These are phyloP conservation scores for Viola odorata DNA, from an alignment of 345 rosid species.

Conservation along the genomic window DNA sequence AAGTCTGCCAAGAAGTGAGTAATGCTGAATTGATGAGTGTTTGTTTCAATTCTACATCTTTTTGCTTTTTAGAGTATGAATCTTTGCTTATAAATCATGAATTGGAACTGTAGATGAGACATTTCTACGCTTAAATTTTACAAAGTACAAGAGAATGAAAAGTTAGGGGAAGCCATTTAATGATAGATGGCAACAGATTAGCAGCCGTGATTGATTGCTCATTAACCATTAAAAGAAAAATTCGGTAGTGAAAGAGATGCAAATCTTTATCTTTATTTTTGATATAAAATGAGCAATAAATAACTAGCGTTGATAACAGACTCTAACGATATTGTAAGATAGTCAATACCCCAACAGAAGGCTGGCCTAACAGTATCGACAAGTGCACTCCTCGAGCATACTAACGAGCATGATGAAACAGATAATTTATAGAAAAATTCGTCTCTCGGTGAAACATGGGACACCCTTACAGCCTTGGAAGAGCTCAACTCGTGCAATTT, in stretches of 20 bases:
- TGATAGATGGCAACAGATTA: slow-evolving; percentile 15
- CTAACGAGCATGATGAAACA: too few species aligned
- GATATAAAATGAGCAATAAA: too few species aligned
- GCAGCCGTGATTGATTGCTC: slow-evolving; percentile 2
- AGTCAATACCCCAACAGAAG: too few species aligned
- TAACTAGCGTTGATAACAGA: too few species aligned
- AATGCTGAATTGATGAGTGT: background rate
- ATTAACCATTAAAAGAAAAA: background rate
- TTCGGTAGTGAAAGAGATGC: background rate
- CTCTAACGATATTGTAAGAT: too few species aligned
- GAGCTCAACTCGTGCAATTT: too few species aligned
- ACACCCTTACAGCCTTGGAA: too few species aligned
- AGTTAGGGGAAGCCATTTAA: slow-evolving; percentile 2
- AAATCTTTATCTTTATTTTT: too few species aligned
- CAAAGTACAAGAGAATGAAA: slow-evolving; percentile 4
- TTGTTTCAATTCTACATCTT: background rate
- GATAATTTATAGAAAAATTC: too few species aligned
- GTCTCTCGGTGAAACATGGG: too few species aligned
- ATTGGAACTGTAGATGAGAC: background rate
- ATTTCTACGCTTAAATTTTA: background rate
- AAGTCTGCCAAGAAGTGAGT: background rate
- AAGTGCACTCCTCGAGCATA: too few species aligned
- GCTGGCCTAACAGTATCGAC: too few species aligned
- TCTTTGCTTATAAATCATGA: background rate
- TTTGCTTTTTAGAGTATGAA: background rate